Evolutionary conservation across 139 green algal species (phyloP), one percentile per base, ranked within the genome.

Genomic region (Nannochloris sp.): DNA sequence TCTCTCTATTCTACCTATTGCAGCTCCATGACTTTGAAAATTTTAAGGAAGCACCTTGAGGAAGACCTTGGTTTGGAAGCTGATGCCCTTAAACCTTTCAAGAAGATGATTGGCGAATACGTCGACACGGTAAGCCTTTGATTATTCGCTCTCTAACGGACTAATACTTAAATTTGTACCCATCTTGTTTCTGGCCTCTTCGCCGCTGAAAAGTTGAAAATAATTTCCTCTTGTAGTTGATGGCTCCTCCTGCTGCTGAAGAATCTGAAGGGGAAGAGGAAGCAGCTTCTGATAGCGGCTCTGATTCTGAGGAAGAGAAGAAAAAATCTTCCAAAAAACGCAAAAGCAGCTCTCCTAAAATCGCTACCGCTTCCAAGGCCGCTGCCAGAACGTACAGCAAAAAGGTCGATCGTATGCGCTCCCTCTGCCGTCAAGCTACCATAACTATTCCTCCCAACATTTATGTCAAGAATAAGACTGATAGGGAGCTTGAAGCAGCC

Each of bases 361-460:
- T 34, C 33, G 8, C 10, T 7, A 13, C 46, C 4, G 27, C 63
- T 1, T n/a, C 12, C 14, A 10, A 31, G 13, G 47, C 60, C 59
- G 61, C 29, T 10, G 34, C 60, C 2, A 54, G 60, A 30, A 60
- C 55, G 46, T 65, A 71, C 35, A 55, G 60, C 60, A 61, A 32
- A 8, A 15, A 31, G 6, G 63, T 76, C 42, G 57, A 64, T 34
- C 54, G 47, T 33, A 45, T 78, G 56, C 54, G 59, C 4, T 32
- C 31, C 15, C 34, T 80, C 6, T 77, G 68, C 69, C 51, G 37
- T 31, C 39, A 35, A 1, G 73, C 73, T 19, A 73, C 68, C 44
- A 69, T 80, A 34, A 60, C 54, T 36, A 69, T 73, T 35, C 42
- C 73, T 29, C 61, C 71, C 31, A 53, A 14, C 3, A n/a, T 77